Evolutionary conservation across 2,329 filamentous ascomycete species (phyloP), one percentile per base, ranked within the genome.

Genomic region (Xylaria sp.): DNA sequence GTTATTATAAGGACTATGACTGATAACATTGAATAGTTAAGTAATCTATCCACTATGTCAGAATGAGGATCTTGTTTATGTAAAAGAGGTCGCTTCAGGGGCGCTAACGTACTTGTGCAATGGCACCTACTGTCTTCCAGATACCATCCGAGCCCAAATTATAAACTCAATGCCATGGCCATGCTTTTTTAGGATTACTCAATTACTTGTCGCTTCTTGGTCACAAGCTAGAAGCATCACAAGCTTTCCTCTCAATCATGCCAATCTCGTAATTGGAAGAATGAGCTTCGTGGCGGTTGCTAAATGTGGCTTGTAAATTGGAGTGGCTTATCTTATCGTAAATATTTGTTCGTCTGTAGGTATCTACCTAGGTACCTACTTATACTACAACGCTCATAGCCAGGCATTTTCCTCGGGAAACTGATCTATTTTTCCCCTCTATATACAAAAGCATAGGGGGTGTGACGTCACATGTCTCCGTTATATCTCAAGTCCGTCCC

Each of bases 261-360:
- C 25, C 9, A 25, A 36, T 48, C 23, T 57, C 23, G 4, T 8
- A 13, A 34, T 48, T 53, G 39, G 13, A 52, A 52, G 15, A 15
- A 32, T 18, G 45, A 52, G 15, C 30, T 10, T 53, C 20, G 48
- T 53, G 48, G 48, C 28, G 28, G 30, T 10, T 18, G 46, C 12
- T 23, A 18, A 34, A 18, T 41, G 63, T 61, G 57, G 57, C 48
- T 56, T 3, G 18, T 20, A 3, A 15, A 8, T 10, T 55, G n/a
- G 10, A 1, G 41, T 50, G 60, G 60, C 52, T 63, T 30, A 34
- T 58, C 25, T 56, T 55, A 56, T 48, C 61, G 18, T 5, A 25
- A 10, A 20, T 48, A 23, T n/a, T 48, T 48, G 23, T 23, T 23
- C 20, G 23, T 50, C 23, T 7, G n/a, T n/a, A n/a, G n/a, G n/a